These are phyloP conservation scores for Eudorina sp. DNA, from an alignment of 139 green algal species.

Conservation along the genomic window DNA sequence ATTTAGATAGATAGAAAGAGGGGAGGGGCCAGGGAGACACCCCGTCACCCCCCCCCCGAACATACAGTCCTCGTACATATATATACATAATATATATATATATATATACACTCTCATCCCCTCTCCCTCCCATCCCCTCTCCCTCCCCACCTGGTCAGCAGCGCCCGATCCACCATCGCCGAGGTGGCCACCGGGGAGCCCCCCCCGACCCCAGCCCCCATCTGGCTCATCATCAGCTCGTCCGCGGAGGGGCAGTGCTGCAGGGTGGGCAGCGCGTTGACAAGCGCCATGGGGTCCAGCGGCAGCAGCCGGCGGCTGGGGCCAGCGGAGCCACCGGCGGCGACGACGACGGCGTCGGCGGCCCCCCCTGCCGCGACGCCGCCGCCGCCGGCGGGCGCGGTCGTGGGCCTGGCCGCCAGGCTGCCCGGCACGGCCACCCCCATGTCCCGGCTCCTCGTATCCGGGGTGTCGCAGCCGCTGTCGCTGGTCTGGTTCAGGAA, in stretches of 20 bases:
- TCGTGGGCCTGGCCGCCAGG: not conserved
- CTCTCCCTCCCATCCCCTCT: not conserved
- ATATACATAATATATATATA: too few relatives aligned
- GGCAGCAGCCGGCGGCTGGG: not conserved
- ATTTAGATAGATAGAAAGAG: too few relatives aligned
- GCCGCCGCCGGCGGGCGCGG: not conserved
- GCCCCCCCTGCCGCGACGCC: not conserved
- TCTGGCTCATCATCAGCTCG: not conserved
- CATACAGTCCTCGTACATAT: too few relatives aligned
- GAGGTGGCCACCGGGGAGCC: constrained; percentile 16
- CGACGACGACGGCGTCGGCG: not conserved
- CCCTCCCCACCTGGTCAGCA: not conserved
- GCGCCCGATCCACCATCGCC: not conserved
- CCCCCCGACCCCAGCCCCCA: not conserved
- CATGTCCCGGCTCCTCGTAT: not conserved
- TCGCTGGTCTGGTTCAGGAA: not conserved
- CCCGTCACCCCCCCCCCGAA: too few relatives aligned
- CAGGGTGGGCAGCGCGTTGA: constrained; percentile 15
- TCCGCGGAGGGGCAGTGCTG: not conserved
- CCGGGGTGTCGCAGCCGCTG: not conserved
- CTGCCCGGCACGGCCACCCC: not conserved
- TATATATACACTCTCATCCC: too few relatives aligned
- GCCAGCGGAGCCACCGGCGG: not conserved
- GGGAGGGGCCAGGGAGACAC: too few relatives aligned
- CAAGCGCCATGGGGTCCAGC: not conserved